Conservation (phyloP, 2,329 filamentous ascomycete species). For the Hortaea sp. region DNA sequence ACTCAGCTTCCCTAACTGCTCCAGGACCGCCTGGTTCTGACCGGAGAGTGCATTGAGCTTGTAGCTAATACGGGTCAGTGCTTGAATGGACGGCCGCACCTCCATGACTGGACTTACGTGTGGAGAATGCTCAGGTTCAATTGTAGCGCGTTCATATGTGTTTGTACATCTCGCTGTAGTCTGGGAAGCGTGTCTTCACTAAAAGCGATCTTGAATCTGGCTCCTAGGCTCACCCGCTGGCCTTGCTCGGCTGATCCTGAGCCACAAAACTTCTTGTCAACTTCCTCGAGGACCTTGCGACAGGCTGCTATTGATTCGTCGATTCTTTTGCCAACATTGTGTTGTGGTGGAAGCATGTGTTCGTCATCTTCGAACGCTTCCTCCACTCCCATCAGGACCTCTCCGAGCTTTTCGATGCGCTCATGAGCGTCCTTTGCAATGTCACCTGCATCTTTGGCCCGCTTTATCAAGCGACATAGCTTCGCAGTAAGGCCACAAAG, state of each 20-base stretch:
- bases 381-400: slow-evolving; percentile 10
- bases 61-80: slow-evolving; percentile 1
- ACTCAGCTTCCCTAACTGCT: too few species aligned
- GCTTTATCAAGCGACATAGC: slow-evolving; percentile 11
- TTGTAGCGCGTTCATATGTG: slow-evolving; percentile 11
- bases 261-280: slow-evolving; percentile 5
- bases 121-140: slow-evolving; percentile 11
- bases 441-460: slow-evolving; percentile 13
- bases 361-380: slow-evolving; percentile 7
- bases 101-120: slow-evolving; percentile 3
- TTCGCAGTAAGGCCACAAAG: slow-evolving; percentile 9
- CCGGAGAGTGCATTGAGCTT: slow-evolving; percentile 5
- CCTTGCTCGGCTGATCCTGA: not conserved
- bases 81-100: not conserved
- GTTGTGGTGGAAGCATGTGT: not conserved
- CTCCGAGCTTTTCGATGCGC: slow-evolving; percentile 6
- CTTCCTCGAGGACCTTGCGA: slow-evolving; percentile 3
- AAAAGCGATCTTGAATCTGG: slow-evolving; percentile 7
- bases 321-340: slow-evolving; percentile 5
- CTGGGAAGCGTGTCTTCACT: slow-evolving; percentile 8
- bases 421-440: slow-evolving; percentile 10
- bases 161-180: slow-evolving; percentile 13
- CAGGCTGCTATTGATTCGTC: slow-evolving; percentile 6
- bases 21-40: not conserved
- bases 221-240: slow-evolving; percentile 1